phyloP scores from a whole-genome alignment of 2,329 filamentous ascomycete genomes.

The Pezicula neosporulosa region DNA sequence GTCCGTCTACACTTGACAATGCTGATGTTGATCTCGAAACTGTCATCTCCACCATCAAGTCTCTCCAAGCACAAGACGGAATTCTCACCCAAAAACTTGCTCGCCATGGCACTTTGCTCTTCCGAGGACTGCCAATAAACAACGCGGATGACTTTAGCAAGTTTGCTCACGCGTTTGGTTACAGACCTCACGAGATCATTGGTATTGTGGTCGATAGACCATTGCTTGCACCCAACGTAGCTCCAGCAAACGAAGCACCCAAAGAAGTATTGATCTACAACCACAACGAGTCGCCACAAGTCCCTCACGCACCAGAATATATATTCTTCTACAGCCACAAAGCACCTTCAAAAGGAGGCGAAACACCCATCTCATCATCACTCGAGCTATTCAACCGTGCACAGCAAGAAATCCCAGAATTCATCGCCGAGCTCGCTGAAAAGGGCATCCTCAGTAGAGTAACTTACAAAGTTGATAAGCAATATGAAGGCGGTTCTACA shows the following conservation, averaged over 20 bases:
- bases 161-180: slow-evolving; percentile 47
- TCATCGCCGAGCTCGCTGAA: slow-evolving; percentile 36
- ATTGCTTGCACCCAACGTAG: slow-evolving; percentile 38
- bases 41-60: slow-evolving; percentile 33
- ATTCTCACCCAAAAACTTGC: slow-evolving; percentile 38
- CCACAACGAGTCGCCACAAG: slow-evolving; percentile 48
- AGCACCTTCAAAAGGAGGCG: slow-evolving; percentile 32
- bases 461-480: slow-evolving; percentile 38
- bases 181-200: slow-evolving; percentile 45
- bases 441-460: slow-evolving; percentile 41
- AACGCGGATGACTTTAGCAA: slow-evolving; percentile 42
- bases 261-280: slow-evolving; percentile 45
- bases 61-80: slow-evolving; percentile 30
- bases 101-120: slow-evolving; percentile 42
- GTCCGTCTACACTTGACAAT: slow-evolving; percentile 24
- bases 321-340: slow-evolving; percentile 45
- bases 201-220: slow-evolving; percentile 46
- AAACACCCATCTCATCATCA: slow-evolving; percentile 44
- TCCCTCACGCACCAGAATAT: slow-evolving; percentile 47
- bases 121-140: slow-evolving; percentile 41
- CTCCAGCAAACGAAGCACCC: slow-evolving; percentile 44
- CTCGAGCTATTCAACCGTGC: slow-evolving; percentile 42
- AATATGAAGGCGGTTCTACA: slow-evolving; percentile 44
- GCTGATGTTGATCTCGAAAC: slow-evolving; percentile 26
- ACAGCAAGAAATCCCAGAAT: slow-evolving; percentile 42